Percentiles rank a stretch among this genome's conserved stretches.
phyloP scores from a whole-genome alignment of 2,329 filamentous ascomycete genomes.

The Cytospora piceae region DNA sequence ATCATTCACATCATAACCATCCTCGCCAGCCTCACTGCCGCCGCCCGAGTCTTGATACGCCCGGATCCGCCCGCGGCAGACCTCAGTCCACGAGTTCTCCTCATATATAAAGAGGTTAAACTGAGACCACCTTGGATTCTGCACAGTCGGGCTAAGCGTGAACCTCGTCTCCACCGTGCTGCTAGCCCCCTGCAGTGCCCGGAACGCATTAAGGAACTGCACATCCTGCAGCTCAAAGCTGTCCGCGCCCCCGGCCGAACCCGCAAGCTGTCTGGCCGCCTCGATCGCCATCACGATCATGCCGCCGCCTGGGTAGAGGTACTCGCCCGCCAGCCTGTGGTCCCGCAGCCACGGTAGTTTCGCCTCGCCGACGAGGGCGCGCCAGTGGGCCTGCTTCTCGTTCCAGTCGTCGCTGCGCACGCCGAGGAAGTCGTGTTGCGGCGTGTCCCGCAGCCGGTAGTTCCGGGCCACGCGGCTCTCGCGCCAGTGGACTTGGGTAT shows the following conservation, averaged over 20 bases:
- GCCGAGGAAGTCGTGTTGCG: constrained; percentile 36
- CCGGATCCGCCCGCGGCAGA: background rate
- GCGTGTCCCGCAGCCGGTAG: constrained; percentile 37
- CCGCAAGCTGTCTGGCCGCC: background rate
- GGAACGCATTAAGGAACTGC: background rate
- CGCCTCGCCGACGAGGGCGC: background rate
- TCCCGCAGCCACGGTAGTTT: background rate
- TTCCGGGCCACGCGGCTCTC: constrained; percentile 36
- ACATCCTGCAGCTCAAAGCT: background rate
- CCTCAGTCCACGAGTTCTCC: background rate
- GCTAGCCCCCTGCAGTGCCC: background rate
- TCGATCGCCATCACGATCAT: constrained; percentile 4
- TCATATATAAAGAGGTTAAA: background rate
- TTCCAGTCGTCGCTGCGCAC: background rate
- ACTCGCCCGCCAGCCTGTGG: background rate
- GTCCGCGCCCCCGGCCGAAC: background rate
- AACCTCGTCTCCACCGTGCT: background rate
- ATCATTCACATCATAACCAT: background rate
- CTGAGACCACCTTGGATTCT: background rate
- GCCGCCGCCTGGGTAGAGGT: background rate
- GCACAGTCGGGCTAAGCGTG: background rate
- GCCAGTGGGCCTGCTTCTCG: constrained; percentile 6
- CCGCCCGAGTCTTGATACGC: background rate
- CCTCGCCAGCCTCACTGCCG: background rate
- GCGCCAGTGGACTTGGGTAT: background rate